Evolutionary conservation across 306 rosid genomes (phyloP), one percentile per base, ranked within the genome.

Genomic region (Quillaja saponaria): DNA sequence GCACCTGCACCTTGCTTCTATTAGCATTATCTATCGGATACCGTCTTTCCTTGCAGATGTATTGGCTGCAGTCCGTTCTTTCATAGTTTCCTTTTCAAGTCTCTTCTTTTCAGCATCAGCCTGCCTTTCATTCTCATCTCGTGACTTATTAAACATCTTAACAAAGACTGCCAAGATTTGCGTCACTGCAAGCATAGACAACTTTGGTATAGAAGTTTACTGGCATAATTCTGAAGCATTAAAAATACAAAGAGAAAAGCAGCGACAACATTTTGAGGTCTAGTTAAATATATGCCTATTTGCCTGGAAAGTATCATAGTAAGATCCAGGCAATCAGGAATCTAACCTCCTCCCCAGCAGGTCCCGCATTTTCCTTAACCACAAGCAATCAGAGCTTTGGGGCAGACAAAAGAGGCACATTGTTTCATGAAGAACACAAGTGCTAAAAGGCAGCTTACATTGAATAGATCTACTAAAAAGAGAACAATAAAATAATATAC

Each of bases 21-120:
- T 59, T 67, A 17, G 37, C 40, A 45, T 65, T 44, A 52, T 57
- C 82, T 76, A 76, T 37, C 51, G 58, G 61, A 61, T 60, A 10
- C 13, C 66, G 6, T 82, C 92, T 74, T 67, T 80, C 72, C 67
- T 80, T 8, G 69, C 38, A 57, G 68, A 63, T 6, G 51, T 46
- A 60, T 67, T 84, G 44, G 78, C 70, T 13, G 80, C 64, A n/a
- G 80, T 54, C 68, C 83, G 72, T 25, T 92, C 98, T 81, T 88
- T 92, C 84, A 82, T 54, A 73, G 96, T 94, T 81, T 92, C 98
- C 78, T 86, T 92, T 67, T 92, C 98, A 63, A 82, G 66, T 68
- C 78, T 92, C 87, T 78, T 92, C 64, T 82, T 92, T 63, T 88
- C 98, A 46, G 81, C 95, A 60, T 88, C 98, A 6, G 98, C 98